Evolutionary conservation across 345 rosid genomes (phyloP).

Genomic region (Citrus sp.): DNA sequence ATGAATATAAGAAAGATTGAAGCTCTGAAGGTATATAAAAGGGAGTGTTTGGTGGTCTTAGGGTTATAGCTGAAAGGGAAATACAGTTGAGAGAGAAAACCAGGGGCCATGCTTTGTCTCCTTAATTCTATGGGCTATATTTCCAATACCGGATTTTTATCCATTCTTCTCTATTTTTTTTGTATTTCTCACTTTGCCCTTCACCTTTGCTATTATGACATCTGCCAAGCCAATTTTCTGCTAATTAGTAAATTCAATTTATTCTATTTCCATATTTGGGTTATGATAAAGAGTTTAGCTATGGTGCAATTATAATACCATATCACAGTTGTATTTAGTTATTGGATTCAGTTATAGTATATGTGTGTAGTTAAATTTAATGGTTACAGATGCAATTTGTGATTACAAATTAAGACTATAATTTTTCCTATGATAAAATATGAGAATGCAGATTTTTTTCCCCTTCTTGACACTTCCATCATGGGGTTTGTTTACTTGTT

Average conservation of each 20-base stretch:
- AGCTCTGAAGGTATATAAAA: slow-evolving; percentile 10
- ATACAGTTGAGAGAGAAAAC: slow-evolving; percentile 45
- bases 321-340: too few species aligned
- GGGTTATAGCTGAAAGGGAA: slow-evolving; percentile 22
- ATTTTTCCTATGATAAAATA: too few species aligned
- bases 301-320: too few species aligned
- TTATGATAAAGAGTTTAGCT: too few species aligned
- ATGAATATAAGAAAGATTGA: background rate
- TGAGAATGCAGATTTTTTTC: too few species aligned
- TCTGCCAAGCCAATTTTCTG: background rate
- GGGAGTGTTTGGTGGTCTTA: background rate
- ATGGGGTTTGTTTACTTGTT: too few species aligned
- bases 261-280: background rate
- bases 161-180: background rate
- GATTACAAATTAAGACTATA: too few species aligned
- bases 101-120: slow-evolving; percentile 60
- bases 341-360: too few species aligned
- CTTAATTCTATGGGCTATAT: slow-evolving; percentile 52
- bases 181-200: slow-evolving; percentile 15
- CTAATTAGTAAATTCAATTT: background rate
- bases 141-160: slow-evolving; percentile 36
- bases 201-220: background rate
- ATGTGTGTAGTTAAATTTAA: too few species aligned
- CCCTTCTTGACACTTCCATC: too few species aligned
- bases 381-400: too few species aligned